These are phyloP conservation scores for Corylus avellana DNA, from an alignment of 306 rosid genomes.

Conservation along the genomic window DNA sequence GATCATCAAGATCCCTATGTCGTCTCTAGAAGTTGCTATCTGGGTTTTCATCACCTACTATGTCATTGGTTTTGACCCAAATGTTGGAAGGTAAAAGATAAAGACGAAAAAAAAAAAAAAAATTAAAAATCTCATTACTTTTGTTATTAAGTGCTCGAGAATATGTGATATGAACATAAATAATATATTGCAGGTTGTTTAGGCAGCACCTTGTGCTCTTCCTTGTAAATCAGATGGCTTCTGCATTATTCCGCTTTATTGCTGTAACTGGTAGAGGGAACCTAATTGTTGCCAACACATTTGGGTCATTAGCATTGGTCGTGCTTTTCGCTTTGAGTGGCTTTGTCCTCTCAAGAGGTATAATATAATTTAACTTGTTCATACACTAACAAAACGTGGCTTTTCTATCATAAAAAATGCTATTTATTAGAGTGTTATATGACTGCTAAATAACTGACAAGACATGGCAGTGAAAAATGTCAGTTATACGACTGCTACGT, in stretches of 20 bases:
- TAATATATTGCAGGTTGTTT: constrained; percentile 47
- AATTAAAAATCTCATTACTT: background rate
- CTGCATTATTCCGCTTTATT: constrained; percentile 57
- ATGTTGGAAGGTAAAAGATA: constrained; percentile 41
- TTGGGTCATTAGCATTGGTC: constrained; percentile 58
- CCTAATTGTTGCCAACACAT: constrained; percentile 52
- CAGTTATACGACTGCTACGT: too few relatives aligned
- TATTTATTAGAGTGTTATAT: too few relatives aligned
- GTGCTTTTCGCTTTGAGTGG: constrained; percentile 55
- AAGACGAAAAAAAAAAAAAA: background rate
- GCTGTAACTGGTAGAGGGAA: constrained; percentile 50
- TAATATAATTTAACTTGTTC: background rate
- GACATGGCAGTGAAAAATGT: too few relatives aligned
- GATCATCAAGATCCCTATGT: constrained; percentile 48
- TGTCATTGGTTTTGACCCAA: constrained; percentile 61
- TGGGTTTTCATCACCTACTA: constrained; percentile 62
- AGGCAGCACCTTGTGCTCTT: constrained; percentile 56
- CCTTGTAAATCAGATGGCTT: constrained; percentile 57
- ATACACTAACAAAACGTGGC: background rate
- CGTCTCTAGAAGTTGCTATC: constrained; percentile 44
- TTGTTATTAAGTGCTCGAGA: background rate
- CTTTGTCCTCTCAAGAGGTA: constrained; percentile 72
- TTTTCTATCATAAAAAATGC: background rate
- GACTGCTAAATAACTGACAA: too few relatives aligned
- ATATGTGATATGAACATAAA: background rate